Conservation (phyloP, 176 grass and related monocot genomes). For the Eleusine coracana region DNA sequence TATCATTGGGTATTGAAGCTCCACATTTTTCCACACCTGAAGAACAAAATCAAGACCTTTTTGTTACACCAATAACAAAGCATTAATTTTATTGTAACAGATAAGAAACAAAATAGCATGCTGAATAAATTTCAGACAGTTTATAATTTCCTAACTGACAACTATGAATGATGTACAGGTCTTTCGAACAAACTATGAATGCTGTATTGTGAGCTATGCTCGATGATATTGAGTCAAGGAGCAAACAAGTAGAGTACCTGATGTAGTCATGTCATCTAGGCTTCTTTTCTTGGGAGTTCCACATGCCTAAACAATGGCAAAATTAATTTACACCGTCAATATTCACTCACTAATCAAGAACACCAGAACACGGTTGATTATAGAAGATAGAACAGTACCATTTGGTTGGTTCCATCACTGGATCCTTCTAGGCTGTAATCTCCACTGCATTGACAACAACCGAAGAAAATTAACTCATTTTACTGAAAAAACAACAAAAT, state of each 20-base stretch:
- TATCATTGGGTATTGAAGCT: conserved; percentile 38
- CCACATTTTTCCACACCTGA: conserved; percentile 44
- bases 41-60: conserved; percentile 30
- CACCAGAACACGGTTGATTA: neutral
- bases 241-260: conserved; percentile 48
- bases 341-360: conserved; percentile 1
- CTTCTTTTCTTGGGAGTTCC: conserved; percentile 59
- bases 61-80: conserved; percentile 38
- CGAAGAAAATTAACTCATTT: conserved; percentile 23
- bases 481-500: conserved; percentile 18
- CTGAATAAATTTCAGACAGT: neutral
- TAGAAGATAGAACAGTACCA: conserved; percentile 27
- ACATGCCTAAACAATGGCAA: conserved; percentile 39
- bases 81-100: neutral
- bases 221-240: neutral
- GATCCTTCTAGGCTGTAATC: conserved; percentile 76
- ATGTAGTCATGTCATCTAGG: conserved; percentile 39
- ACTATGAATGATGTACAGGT: neutral
- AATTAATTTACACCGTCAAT: conserved; percentile 8
- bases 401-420: conserved; percentile 57
- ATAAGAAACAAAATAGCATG: neutral
- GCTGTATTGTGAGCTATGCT: neutral
- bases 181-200: neutral
- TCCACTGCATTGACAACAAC: conserved; percentile 36
- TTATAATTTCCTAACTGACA: neutral